Percentiles rank a stretch among this genome's conserved stretches.
phyloP scores from a whole-genome alignment of 768 basidiomycete genomes.

The Lentinus tigrinus region DNA sequence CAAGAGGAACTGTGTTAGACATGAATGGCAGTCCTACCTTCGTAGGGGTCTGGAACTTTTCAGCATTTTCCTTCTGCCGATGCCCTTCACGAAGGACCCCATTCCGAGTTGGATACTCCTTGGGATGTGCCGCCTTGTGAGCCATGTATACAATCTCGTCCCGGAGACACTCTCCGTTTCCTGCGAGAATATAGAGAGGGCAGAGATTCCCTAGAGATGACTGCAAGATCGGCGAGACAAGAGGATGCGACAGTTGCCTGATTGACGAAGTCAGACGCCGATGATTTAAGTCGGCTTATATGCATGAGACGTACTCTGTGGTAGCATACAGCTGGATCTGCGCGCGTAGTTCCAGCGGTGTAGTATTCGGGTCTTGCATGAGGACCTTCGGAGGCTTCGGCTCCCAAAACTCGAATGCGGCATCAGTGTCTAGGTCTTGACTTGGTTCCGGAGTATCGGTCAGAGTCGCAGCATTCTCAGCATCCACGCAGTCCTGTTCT shows the following conservation, averaged over 20 bases:
- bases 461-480: background rate
- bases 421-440: conserved; percentile 12
- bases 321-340: conserved; percentile 81
- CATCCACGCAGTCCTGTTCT: background rate
- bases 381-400: conserved; percentile 57
- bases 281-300: background rate
- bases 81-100: conserved; percentile 46
- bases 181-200: conserved; percentile 70
- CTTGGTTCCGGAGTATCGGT: background rate
- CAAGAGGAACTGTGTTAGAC: background rate
- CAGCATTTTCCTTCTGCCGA: conserved; percentile 51
- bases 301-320: conserved; percentile 51
- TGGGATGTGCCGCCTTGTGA: conserved; percentile 77
- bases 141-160: conserved; percentile 80
- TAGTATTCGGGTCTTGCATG: conserved; percentile 44
- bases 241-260: conserved; percentile 62
- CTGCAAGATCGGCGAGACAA: conserved; percentile 71
- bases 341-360: conserved; percentile 49
- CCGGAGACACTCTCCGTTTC: conserved; percentile 71
- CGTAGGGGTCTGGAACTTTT: conserved; percentile 51
- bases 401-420: conserved; percentile 39
- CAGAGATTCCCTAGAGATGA: conserved; percentile 75
- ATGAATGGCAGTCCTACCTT: conserved; percentile 33
- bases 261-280: background rate
- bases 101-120: conserved; percentile 56